phyloP scores from a whole-genome alignment of 2,329 filamentous ascomycete genomes.

The Macrophomina tecta region DNA sequence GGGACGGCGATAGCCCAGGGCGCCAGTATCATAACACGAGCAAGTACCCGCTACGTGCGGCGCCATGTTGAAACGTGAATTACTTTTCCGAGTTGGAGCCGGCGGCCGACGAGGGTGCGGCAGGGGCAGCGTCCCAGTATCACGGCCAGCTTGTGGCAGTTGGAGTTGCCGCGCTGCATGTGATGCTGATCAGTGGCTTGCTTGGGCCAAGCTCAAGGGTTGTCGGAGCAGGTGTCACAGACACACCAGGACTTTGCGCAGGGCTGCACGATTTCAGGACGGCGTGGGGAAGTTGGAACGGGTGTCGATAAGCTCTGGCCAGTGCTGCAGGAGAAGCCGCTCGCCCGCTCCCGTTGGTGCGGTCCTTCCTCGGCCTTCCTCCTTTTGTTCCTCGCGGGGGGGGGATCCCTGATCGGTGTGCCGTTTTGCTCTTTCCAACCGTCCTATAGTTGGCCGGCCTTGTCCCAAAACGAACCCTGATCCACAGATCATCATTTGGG shows the following conservation, averaged over 20 bases:
- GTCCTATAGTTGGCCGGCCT: background rate
- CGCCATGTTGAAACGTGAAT: conserved; percentile 14
- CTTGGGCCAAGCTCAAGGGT: background rate
- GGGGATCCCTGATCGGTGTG: background rate
- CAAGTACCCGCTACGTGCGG: background rate
- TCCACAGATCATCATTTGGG: conserved; percentile 6
- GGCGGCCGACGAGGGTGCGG: background rate
- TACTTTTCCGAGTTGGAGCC: conserved; percentile 1
- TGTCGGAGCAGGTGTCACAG: background rate
- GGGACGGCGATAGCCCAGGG: background rate
- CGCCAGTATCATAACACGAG: conserved; percentile 8
- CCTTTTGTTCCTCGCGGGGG: background rate
- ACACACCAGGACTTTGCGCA: conserved; percentile 5
- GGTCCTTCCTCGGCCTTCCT: background rate
- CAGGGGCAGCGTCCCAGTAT: background rate
- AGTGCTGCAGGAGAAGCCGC: conserved; percentile 8
- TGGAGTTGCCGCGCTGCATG: background rate
- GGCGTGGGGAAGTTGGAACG: conserved; percentile 2
- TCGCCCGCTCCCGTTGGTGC: conserved; percentile 11
- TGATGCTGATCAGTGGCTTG: conserved; percentile 11
- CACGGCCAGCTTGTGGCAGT: background rate
- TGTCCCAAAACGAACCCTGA: background rate
- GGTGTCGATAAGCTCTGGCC: conserved; percentile 24
- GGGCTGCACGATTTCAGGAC: conserved; percentile 6
- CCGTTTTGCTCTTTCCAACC: background rate